These are phyloP conservation scores for Mycena epipterygia DNA, from an alignment of 768 basidiomycete genomes.

Conservation along the genomic window DNA sequence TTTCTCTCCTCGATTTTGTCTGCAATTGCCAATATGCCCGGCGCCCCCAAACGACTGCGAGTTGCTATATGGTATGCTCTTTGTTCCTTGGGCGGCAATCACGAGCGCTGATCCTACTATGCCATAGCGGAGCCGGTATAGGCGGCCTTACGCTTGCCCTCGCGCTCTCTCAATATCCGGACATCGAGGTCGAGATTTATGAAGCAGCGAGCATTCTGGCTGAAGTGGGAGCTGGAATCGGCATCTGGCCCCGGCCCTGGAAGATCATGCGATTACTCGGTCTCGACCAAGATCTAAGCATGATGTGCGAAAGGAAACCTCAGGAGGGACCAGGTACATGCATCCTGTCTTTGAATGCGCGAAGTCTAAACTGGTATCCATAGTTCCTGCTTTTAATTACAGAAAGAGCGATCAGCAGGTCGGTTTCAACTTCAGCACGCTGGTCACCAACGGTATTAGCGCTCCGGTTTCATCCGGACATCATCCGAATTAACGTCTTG, in stretches of 20 bases:
- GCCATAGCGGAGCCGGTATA: conserved; percentile 65
- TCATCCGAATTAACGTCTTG: conserved; percentile 13
- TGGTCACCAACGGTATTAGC: conserved; percentile 69
- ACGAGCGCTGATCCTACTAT: conserved; percentile 22
- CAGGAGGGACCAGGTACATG: conserved; percentile 57
- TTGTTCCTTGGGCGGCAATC: conserved; percentile 26
- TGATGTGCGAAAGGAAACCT: conserved; percentile 52
- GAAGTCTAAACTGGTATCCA: conserved; percentile 5
- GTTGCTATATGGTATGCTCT: conserved; percentile 69
- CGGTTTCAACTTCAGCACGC: conserved; percentile 66
- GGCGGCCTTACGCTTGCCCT: conserved; percentile 63
- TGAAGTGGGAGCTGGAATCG: conserved; percentile 76
- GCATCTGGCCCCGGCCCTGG: conserved; percentile 67
- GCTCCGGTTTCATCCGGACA: conserved; percentile 1
- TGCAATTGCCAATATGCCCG: conserved; percentile 16
- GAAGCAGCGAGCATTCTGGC: conserved; percentile 64
- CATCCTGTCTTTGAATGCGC: background rate
- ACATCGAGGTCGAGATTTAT: conserved; percentile 70
- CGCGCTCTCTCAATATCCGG: conserved; percentile 61
- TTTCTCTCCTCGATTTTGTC: background rate
- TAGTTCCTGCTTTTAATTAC: conserved; percentile 67
- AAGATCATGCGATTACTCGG: conserved; percentile 59
- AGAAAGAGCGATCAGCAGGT: conserved; percentile 72
- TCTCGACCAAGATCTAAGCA: conserved; percentile 61
- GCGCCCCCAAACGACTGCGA: conserved; percentile 54